phyloP scores from a whole-genome alignment of 1,139 yeast genomes.

The Taphrina deformans region DNA sequence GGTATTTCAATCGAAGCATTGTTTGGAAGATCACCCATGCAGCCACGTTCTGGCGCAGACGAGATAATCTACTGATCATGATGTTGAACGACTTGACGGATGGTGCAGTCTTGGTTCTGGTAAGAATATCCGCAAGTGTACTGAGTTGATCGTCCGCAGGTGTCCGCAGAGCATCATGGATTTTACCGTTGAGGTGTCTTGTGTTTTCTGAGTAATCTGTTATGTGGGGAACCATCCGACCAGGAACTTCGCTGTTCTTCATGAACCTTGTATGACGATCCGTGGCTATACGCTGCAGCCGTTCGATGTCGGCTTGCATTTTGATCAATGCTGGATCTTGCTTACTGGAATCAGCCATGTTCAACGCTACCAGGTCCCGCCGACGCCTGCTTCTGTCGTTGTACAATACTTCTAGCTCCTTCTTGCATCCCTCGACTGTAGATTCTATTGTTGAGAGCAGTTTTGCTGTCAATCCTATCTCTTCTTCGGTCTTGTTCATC shows the following conservation, averaged over 20 bases:
- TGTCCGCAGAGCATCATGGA: slow-evolving; percentile 2
- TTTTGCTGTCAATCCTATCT: not conserved
- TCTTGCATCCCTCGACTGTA: not conserved
- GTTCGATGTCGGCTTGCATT: not conserved
- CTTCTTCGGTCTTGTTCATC: not conserved
- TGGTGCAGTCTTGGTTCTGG: slow-evolving; percentile 32
- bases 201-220: not conserved
- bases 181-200: not conserved
- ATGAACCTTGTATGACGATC: not conserved
- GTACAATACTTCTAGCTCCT: not conserved
- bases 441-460: not conserved
- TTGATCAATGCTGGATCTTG: not conserved
- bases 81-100: slow-evolving; percentile 36
- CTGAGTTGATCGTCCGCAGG: slow-evolving; percentile 6
- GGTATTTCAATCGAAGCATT: slow-evolving; percentile 34
- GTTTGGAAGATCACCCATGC: slow-evolving; percentile 37
- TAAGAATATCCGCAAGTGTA: slow-evolving; percentile 3
- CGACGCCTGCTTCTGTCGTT: not conserved
- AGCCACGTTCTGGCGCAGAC: slow-evolving; percentile 37
- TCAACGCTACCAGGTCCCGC: not conserved
- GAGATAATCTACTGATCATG: slow-evolving; percentile 36
- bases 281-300: not conserved
- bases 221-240: not conserved
- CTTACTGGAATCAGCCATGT: not conserved
- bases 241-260: not conserved